Evolutionary conservation across 164 flowering plant genomes (phyloP), one percentile per base, ranked within the genome.

Genomic region (Magnolia officinalis): DNA sequence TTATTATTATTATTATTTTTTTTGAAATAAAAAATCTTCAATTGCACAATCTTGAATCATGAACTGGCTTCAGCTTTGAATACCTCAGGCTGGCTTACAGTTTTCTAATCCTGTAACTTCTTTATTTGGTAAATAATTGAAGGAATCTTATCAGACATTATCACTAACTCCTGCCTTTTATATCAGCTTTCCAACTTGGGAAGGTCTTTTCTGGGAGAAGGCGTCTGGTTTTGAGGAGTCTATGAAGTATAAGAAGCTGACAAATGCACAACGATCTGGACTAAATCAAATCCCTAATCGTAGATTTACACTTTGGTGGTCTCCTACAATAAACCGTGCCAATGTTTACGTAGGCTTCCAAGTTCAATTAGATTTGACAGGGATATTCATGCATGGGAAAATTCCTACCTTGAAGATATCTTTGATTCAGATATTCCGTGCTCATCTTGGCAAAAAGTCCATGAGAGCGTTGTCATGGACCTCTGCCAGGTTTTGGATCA

Each of bases 141-240:
- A 37, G 45, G 61, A 55, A 55, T 55, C 29, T 68, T 29, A 19
- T 68, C 4, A 29, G 50, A 37, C 21, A 10, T 21, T 68, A 68
- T 80, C 65, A 75, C 72, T 66, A 59, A 24, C 1, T 67, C 49
- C 9, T 19, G 61, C 58, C 63, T 80, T 51, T 10, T 61, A 20
- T 83, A 79, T 69, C 89, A 95, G 98, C 86, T 96, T 96, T 84
- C 99, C 99, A 55, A 96, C 99, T 64, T 94, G 99, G 98, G 99
- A 94, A 85, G 99, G 99, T 89, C 98, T 96, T 80, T 96, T 96
- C 80, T 96, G 99, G 99, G 99, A 96, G 83, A 96, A 96, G 85
- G 99, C 99, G 66, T 94, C 99, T 68, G 99, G 99, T 61, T 96
- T 96, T 80, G 99, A 96, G 88, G 99, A 96, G 81, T 94, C 99